Conservation (phyloP, 2,329 filamentous ascomycete genomes). For the Talaromyces verruculosus region DNA sequence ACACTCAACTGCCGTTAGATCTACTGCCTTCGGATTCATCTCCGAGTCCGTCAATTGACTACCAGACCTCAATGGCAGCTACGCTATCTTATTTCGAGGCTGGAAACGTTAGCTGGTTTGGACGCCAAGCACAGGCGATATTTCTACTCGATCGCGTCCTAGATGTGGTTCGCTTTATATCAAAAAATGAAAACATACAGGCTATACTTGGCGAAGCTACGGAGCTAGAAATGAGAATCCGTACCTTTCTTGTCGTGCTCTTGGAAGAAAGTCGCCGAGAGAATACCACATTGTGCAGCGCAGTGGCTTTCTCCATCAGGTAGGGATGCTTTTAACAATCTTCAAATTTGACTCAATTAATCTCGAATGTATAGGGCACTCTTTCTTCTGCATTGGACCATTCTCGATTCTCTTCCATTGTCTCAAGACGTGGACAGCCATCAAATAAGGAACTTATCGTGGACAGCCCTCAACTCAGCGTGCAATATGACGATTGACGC, state of each 20-base stretch:
- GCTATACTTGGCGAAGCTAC: neutral
- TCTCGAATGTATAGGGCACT: conserved; percentile 2
- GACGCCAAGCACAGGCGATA: conserved; percentile 9
- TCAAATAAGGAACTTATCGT: conserved; percentile 8
- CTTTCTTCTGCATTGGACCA: conserved; percentile 16
- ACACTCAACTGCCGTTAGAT: conserved; percentile 4
- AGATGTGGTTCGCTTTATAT: neutral
- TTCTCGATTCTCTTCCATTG: neutral
- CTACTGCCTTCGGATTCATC: neutral
- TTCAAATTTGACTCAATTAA: neutral
- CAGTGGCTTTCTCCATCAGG: conserved; percentile 19
- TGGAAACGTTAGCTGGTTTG: conserved; percentile 9
- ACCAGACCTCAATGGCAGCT: neutral
- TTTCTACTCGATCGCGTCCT: conserved; percentile 12
- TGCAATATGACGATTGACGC: conserved; percentile 16
- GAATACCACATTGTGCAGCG: conserved; percentile 10
- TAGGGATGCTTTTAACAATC: neutral
- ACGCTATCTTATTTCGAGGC: conserved; percentile 6
- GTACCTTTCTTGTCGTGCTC: conserved; percentile 2
- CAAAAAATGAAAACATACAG: neutral
- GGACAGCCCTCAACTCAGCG: conserved; percentile 14
- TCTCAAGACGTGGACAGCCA: neutral
- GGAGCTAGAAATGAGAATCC: conserved; percentile 6
- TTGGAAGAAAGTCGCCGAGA: conserved; percentile 13
- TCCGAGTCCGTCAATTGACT: neutral